Base-by-base conservation (phyloP, 768 basidiomycete species). In the Krasilnikovozyma curviuscula region DNA sequence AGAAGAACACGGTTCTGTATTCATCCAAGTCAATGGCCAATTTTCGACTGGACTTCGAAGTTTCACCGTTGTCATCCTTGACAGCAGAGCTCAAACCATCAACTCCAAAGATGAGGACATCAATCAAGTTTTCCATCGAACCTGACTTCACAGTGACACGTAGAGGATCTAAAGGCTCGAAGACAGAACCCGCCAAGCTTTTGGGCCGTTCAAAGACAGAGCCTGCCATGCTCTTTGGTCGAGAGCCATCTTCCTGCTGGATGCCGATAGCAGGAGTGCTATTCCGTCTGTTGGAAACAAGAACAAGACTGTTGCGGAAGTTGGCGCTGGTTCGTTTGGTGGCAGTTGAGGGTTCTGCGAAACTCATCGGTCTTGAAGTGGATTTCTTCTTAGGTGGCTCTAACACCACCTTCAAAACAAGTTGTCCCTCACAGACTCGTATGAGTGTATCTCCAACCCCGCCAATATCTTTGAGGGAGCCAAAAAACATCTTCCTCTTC, bases 1-100 rank as follows among this genome's bases (percentile, higher is more conserved):
- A 77, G 81, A 83, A 86, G 81, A 83, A 86, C 3, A 82, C 73
- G 37, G 68, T 69, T 2, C 76, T 70, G 64, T 81, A 85, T 58
- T 84, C 83, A 1, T 59, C 66, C 38, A 75, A 72, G 65, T 85
- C 83, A 13, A 39, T 32, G 25, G 32, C 19, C 6, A 46, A 38
- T 12, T 30, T 24, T 2, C 45, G 34, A 27, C 45, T 34, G 5
- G 45, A 46, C 25, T 32, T 32, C 1, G 45, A 37, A 27, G 31
- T 28, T 10, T 38, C 13, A 3, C 45, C 45, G 3, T 12, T 28
- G 16, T 50, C 49, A 38, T 50, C 49, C 31, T 39, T 50, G 19
- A 50, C 49, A 28, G 44, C 41, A 42, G 41, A 38, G 28, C 31
- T 37, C 9, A 53, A 27, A 18, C 47, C 41, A n/a, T 40, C 75